Base-by-base conservation (phyloP, 441 rosid species). In the Aleurites moluccanus region DNA sequence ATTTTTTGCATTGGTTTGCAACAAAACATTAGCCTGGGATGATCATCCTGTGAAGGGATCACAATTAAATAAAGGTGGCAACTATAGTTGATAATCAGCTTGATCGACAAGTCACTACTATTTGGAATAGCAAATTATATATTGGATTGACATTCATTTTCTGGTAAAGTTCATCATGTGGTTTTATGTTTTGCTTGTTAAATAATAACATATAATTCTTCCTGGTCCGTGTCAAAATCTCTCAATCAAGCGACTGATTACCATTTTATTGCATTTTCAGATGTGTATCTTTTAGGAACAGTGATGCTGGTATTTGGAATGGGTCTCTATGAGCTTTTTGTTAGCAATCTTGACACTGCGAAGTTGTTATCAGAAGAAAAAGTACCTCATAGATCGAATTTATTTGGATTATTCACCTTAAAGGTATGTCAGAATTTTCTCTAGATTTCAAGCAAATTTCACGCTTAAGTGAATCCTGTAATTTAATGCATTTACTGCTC, bases 281-380 rank as follows among this genome's bases (percentile, higher is more conserved):
- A 95, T 91, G 85, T 88, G 38, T 95, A 95, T 82, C 97, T 93
- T 52, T 66, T 91, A 68, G 99, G 99, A 81, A 95, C 98, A 14
- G 97, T 95, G 59, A 95, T 95, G 99, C 85, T 95, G 77, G 99
- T 95, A n/a, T 91, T 95, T 67, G 98, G 97, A 65, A 85, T 89
- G 97, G 98, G 97, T 68, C 91, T 95, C 38, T 90, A 93, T 62
- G 98, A 95, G 89, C 90, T 93, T 38, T 93, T 93, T 76, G 86
- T 95, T 70, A 85, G 95, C 87, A 95, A 87, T 77, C 92, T 91
- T 63, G 86, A 89, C 70, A 84, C 85, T 63, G 86, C 89, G 21
- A 85, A 88, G 79, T 78, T 81, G 27, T 63, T 72, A 3, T 77
- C 92, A 4, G 82, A 75, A 66, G 88, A 83, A 6, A 69, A 67